phyloP scores from a whole-genome alignment of 345 rosid species.

The Crucihimalaya himalaica region DNA sequence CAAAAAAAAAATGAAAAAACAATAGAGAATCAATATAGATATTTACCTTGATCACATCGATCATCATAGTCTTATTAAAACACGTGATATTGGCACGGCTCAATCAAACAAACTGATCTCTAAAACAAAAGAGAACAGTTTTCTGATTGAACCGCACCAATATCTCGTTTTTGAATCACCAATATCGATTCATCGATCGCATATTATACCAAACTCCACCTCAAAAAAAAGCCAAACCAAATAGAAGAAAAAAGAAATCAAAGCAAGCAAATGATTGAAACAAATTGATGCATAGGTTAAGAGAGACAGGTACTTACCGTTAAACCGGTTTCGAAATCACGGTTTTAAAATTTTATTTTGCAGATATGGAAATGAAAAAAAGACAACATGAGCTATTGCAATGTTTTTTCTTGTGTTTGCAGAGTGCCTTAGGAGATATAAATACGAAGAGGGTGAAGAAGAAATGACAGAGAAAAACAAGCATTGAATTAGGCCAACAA shows the following conservation, averaged over 20 bases:
- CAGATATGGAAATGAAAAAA: conserved; percentile 16
- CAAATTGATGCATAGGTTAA: background rate
- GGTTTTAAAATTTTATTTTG: background rate
- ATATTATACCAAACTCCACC: background rate
- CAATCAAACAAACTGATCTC: conserved; percentile 69
- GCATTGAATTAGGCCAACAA: conserved; percentile 80
- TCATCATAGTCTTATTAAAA: background rate
- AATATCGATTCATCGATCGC: background rate
- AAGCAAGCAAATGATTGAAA: conserved; percentile 4
- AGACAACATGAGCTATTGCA: conserved; percentile 19
- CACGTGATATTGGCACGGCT: conserved; percentile 99
- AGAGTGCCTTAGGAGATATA: conserved; percentile 27
- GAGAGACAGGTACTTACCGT: conserved; percentile 15
- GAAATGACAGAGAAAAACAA: conserved; percentile 29
- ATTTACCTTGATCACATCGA: conserved; percentile 11
- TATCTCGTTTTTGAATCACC: conserved; percentile 48
- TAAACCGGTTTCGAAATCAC: background rate
- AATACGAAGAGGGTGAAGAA: conserved; percentile 37
- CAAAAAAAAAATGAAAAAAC: too few relatives aligned
- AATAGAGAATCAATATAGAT: background rate
- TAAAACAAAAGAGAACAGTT: conserved; percentile 34
- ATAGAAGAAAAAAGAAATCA: background rate
- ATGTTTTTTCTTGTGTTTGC: conserved; percentile 21
- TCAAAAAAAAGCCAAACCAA: background rate
- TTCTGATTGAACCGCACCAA: conserved; percentile 89